Conservation (phyloP, 257 asterid genomes). For the Sherardia arvensis region DNA sequence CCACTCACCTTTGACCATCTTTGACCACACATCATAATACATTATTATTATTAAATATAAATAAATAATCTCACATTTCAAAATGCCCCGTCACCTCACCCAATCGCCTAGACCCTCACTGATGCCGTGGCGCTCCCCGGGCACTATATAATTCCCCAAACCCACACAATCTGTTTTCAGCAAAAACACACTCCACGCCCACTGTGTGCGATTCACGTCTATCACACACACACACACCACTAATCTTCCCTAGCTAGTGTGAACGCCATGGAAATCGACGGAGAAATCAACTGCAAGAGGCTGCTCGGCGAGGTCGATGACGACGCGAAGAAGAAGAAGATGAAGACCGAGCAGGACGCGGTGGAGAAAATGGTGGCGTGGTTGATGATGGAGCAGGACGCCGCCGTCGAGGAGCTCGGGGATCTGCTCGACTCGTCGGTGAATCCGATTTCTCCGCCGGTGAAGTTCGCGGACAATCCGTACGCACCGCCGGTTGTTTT, state of each 20-base stretch:
- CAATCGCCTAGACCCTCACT: slow-evolving; percentile 9
- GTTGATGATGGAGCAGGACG: slow-evolving; percentile 41
- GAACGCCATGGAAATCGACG: slow-evolving; percentile 13
- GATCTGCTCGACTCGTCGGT: slow-evolving; percentile 32
- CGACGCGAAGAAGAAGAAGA: slow-evolving; percentile 1
- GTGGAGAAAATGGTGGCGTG: slow-evolving; percentile 22
- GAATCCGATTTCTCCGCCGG: slow-evolving; percentile 25
- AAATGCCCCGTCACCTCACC: slow-evolving; percentile 13
- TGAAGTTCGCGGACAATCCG: slow-evolving; percentile 49
- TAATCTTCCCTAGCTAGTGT: not conserved
- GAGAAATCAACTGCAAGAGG: slow-evolving; percentile 8
- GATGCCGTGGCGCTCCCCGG: slow-evolving; percentile 12
- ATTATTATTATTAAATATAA: too few species aligned
- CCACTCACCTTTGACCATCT: not conserved
- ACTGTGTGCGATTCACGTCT: not conserved
- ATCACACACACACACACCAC: not conserved
- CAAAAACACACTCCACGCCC: not conserved
- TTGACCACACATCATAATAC: not conserved
- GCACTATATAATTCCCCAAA: not conserved
- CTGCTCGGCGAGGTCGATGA: not conserved
- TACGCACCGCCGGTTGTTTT: slow-evolving; percentile 32
- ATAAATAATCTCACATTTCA: not conserved
- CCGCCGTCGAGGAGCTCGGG: slow-evolving; percentile 40
- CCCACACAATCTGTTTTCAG: not conserved
- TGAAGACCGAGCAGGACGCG: not conserved